Evolutionary conservation across 768 basidiomycete species (phyloP).

Genomic region (Hygrophorus pudorinus): DNA sequence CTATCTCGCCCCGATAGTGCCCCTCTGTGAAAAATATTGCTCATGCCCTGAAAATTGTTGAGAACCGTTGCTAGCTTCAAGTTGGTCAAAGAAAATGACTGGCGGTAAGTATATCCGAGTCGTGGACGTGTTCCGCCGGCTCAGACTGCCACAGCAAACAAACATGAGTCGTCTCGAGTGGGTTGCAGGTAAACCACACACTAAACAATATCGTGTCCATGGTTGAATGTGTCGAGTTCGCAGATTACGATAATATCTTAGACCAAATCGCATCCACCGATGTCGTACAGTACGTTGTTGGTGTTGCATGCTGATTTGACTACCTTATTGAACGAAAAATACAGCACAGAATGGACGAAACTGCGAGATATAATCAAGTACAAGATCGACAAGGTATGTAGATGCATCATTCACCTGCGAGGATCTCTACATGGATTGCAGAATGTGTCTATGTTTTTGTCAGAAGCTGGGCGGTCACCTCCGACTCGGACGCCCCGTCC

Average conservation of each 20-base stretch:
- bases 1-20: slow-evolving; percentile 6
- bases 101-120: no score
- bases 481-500: slow-evolving; percentile 27
- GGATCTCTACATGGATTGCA: slow-evolving; percentile 13
- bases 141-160: slow-evolving; percentile 11
- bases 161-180: slow-evolving; percentile 28
- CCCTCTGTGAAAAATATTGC: background rate
- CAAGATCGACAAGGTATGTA: slow-evolving; percentile 53
- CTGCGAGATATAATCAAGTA: slow-evolving; percentile 65
- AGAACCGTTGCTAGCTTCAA: no score
- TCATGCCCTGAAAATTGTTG: background rate
- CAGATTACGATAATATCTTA: slow-evolving; percentile 51
- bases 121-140: no score
- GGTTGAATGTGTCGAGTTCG: slow-evolving; percentile 10
- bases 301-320: slow-evolving; percentile 1
- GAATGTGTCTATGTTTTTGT: slow-evolving; percentile 43
- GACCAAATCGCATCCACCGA: slow-evolving; percentile 59
- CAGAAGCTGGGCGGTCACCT: slow-evolving; percentile 19
- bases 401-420: background rate
- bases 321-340: slow-evolving; percentile 3
- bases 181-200: slow-evolving; percentile 35
- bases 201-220: background rate
- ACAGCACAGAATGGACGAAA: slow-evolving; percentile 58
- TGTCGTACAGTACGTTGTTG: slow-evolving; percentile 41
- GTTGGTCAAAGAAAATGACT: no score